Base-by-base conservation (phyloP, 352 stramenopile species). In the Pythium aristosporum region DNA sequence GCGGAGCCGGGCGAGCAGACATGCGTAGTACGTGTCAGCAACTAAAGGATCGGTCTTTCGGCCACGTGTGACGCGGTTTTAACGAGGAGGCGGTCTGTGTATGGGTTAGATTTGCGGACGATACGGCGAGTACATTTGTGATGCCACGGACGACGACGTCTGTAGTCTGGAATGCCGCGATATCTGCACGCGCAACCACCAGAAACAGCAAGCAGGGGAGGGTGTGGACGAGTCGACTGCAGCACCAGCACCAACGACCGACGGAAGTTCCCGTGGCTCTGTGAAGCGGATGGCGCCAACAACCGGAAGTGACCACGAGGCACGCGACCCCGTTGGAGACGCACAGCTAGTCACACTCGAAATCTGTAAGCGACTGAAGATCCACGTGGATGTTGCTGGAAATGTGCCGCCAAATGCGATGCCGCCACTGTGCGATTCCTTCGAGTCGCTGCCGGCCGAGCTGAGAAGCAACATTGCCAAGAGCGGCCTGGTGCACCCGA, bases 131-230 rank as follows among this genome's bases (percentile, higher is more conserved):
- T 96, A 93, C 57, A 71, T 94, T 50, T 94, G 87, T 55, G 87
- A 96, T 53, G 72, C 65, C 25, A 96, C 87, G 1, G 80, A 94
- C 43, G 73, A 94, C 57, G 83, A 96, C 71, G 87, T 96, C 13
- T 96, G 87, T 67, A 92, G 81, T 63, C 53, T 94, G 8, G 77
- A 94, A 61, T 94, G 85, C 55, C 80, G 85, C 20, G 74, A 91
- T 42, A 12, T 76, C 8, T 85, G 75, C 48, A 49, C 75, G 0
- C 42, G 58, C 5, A 69, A 72, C 49, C 2, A 47, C 30, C 8
- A 4, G 2, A 10, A 52, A 30, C 12, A 47, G 48, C 25, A 13
- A n/a, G 15, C 12, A 16, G 18, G 8, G 2, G 16, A 21, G 10
- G 18, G 1, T n/a, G 39, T 20, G 12, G 39, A 13, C 48, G n/a